Evolutionary conservation across 208 protist genomes (phyloP).

Genomic region (Leishmania braziliensis): DNA sequence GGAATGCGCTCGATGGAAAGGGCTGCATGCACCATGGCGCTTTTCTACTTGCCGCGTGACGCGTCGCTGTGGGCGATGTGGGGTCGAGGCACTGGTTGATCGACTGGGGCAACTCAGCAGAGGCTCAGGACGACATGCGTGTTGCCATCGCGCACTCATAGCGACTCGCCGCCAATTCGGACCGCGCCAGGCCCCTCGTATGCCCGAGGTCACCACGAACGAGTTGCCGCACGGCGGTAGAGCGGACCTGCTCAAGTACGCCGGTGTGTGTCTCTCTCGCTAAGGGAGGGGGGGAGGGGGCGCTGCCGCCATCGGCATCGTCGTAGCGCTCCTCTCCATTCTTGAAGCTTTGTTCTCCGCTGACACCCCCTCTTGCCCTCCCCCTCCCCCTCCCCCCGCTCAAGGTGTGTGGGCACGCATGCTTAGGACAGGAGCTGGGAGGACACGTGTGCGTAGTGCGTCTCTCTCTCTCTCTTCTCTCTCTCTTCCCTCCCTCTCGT

Average conservation of each 20-base stretch:
- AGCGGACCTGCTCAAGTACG: background rate
- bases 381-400: background rate
- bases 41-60: conserved; percentile 18
- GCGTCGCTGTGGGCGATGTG: conserved; percentile 14
- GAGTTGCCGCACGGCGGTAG: background rate
- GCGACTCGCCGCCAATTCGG: background rate
- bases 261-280: background rate
- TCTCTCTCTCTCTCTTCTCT: background rate
- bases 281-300: background rate
- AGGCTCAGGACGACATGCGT: background rate
- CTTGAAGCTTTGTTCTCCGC: background rate
- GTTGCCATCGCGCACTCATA: conserved; percentile 14
- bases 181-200: background rate
- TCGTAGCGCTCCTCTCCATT: background rate
- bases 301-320: background rate
- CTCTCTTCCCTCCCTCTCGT: background rate
- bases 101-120: background rate
- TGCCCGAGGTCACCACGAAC: background rate
- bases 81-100: background rate
- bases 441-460: background rate
- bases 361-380: too few relatives aligned
- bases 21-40: conserved; percentile 18
- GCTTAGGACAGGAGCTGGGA: background rate
- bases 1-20: conserved; percentile 3
- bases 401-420: background rate